Conservation (phyloP, 441 rosid species). For the Syzygium malaccense region DNA sequence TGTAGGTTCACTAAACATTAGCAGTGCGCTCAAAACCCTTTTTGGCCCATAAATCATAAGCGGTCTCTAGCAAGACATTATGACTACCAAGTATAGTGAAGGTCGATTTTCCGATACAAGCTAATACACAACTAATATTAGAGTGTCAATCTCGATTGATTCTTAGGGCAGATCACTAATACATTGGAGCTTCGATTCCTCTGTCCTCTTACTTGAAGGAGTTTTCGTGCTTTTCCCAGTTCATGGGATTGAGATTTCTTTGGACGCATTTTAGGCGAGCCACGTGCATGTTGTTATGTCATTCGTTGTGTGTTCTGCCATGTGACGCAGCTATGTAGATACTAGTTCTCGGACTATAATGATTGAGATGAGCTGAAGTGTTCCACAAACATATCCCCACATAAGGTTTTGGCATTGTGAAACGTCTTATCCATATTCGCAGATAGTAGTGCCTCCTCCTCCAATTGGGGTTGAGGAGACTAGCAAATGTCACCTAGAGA, state of each 20-base stretch:
- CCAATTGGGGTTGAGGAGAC: no score
- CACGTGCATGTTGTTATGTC: background rate
- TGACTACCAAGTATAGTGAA: no score
- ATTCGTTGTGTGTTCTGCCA: background rate
- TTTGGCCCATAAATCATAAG: no score
- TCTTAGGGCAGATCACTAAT: no score
- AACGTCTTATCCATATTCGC: background rate
- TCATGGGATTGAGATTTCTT: background rate
- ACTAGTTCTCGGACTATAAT: background rate
- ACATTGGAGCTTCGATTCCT: background rate
- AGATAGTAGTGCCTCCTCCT: background rate
- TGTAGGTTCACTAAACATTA: no score
- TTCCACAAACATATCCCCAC: background rate
- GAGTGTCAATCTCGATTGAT: no score
- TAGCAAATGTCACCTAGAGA: no score
- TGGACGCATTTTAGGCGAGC: background rate
- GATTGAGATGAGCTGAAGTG: background rate
- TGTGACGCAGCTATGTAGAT: background rate
- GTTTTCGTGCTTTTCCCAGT: background rate
- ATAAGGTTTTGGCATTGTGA: background rate
- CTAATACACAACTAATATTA: no score
- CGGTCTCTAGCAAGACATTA: no score
- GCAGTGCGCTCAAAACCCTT: no score
- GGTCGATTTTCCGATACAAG: no score
- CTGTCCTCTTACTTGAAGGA: background rate